Evolutionary conservation across 148 eudicot species (phyloP).

Genomic region (Amaranthus hypochondriacus): DNA sequence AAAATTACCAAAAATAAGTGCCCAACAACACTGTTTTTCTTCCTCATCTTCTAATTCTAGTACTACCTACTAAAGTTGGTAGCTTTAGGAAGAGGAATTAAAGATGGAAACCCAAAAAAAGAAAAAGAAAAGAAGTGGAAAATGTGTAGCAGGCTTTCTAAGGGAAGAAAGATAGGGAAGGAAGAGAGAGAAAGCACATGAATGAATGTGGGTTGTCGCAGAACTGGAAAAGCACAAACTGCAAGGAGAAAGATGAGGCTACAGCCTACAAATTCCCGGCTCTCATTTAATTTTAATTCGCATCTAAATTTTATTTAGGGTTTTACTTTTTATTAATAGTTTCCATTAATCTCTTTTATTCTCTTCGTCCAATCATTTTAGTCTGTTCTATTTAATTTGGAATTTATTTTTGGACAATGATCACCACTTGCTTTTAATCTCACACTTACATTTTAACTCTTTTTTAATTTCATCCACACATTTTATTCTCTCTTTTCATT

Average conservation of each 20-base stretch:
- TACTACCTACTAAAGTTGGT: conserved; percentile 12
- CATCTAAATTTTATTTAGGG: too few relatives aligned
- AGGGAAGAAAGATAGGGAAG: not conserved
- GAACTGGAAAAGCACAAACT: conserved; percentile 16
- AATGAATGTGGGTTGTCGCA: conserved; percentile 13
- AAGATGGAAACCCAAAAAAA: not conserved
- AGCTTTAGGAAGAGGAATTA: not conserved
- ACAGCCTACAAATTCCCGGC: not conserved
- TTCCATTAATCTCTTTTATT: too few relatives aligned
- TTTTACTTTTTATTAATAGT: not conserved
- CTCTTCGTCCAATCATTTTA: too few relatives aligned
- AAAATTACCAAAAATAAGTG: conserved; percentile 22
- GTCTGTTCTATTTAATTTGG: too few relatives aligned
- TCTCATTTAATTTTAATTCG: not conserved
- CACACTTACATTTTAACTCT: too few relatives aligned
- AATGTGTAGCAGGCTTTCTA: conserved; percentile 14
- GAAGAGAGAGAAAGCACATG: not conserved
- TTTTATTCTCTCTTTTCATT: too few relatives aligned
- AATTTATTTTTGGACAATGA: too few relatives aligned
- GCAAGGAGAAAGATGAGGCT: conserved; percentile 8
- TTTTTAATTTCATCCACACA: too few relatives aligned
- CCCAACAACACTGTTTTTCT: conserved; percentile 9
- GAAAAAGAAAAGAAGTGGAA: not conserved
- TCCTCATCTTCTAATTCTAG: conserved; percentile 22
- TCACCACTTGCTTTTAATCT: too few relatives aligned